These are phyloP conservation scores for Fusarium sambucinum DNA, from an alignment of 2,329 filamentous ascomycete species.

Conservation along the genomic window DNA sequence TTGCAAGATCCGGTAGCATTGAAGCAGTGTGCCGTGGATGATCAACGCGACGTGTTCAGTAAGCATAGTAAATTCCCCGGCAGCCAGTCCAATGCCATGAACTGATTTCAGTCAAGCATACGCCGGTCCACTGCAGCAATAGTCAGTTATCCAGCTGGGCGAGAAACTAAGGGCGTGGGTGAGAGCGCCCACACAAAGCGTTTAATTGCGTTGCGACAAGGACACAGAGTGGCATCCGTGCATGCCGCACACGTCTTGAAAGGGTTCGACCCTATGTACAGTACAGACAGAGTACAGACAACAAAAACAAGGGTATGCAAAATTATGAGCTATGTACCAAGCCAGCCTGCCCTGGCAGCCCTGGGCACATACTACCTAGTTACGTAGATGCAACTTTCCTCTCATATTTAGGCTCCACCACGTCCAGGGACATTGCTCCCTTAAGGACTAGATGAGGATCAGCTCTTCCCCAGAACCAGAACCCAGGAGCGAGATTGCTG, in stretches of 20 bases:
- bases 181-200: constrained; percentile 25
- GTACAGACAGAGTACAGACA: constrained; percentile 4
- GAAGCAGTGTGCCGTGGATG: constrained; percentile 24
- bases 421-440: constrained; percentile 16
- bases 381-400: background rate
- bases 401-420: constrained; percentile 26
- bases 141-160: constrained; percentile 18
- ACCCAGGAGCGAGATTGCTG: constrained; percentile 13
- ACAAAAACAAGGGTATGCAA: constrained; percentile 34
- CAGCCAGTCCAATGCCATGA: constrained; percentile 15
- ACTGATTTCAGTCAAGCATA: constrained; percentile 19
- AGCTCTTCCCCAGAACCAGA: constrained; percentile 19
- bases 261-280: constrained; percentile 36
- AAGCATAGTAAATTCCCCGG: constrained; percentile 28
- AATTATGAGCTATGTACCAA: constrained; percentile 20
- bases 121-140: constrained; percentile 23
- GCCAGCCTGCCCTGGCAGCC: constrained; percentile 18
- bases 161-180: constrained; percentile 34
- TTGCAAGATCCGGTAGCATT: constrained; percentile 37
- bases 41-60: constrained; percentile 33
- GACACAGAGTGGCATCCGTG: constrained; percentile 36
- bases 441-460: constrained; percentile 28
- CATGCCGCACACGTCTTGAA: constrained; percentile 43
- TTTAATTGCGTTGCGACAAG: constrained; percentile 37
- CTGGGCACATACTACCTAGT: background rate